Conservation (phyloP, 225 moss, liverwort and hornwort species). For the Climacium dendroides region DNA sequence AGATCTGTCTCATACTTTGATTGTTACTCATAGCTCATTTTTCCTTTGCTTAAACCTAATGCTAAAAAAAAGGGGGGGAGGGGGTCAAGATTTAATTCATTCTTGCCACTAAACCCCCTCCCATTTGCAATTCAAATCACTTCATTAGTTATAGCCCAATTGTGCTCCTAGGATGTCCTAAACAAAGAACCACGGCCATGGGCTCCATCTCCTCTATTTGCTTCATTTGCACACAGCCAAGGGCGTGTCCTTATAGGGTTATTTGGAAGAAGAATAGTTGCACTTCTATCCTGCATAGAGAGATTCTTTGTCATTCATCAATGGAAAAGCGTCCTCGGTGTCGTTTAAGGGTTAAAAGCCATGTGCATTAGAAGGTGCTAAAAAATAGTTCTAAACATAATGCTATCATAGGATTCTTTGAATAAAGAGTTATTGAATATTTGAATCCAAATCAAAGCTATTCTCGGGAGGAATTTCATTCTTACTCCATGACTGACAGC, state of each 20-base stretch:
- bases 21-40: not conserved
- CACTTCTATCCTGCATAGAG: no score
- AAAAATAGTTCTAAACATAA: no score
- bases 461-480: not conserved
- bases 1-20: not conserved
- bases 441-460: not conserved
- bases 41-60: not conserved
- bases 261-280: no score
- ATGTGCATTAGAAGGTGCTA: no score
- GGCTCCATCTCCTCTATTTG: rapidly evolving
- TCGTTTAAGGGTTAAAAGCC: no score
- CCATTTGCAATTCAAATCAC: not conserved
- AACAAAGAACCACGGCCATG: not conserved
- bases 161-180: not conserved
- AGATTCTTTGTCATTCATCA: no score
- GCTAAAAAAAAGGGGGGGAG: not conserved
- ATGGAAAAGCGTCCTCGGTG: no score
- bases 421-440: not conserved
- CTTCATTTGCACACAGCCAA: no score
- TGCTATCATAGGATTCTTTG: not conserved
- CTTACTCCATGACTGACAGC: no score
- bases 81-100: not conserved
- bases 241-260: rapidly evolving
- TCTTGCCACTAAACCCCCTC: not conserved
- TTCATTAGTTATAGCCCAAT: not conserved